phyloP scores from a whole-genome alignment of 2,329 filamentous ascomycete species.

The Fusarium chuoi region DNA sequence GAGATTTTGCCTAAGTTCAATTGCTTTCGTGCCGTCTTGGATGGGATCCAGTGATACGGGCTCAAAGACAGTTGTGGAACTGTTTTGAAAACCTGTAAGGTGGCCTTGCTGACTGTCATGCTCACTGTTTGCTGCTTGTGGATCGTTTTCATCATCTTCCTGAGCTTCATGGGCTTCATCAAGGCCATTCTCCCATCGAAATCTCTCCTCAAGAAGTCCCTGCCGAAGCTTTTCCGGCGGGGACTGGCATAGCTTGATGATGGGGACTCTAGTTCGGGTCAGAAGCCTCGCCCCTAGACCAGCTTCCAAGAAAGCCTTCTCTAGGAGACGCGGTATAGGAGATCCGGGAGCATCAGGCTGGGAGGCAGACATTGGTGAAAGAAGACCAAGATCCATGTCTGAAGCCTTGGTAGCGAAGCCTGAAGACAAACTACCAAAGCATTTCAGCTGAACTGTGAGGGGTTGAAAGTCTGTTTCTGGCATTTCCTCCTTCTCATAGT shows the following conservation, averaged over 20 bases:
- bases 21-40: conserved; percentile 30
- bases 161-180: conserved; percentile 51
- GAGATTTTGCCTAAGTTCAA: conserved; percentile 55
- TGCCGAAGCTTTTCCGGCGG: conserved; percentile 70
- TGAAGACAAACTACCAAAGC: conserved; percentile 84
- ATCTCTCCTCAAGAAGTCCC: conserved; percentile 71
- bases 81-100: neutral
- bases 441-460: conserved; percentile 73
- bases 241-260: conserved; percentile 84
- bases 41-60: conserved; percentile 37
- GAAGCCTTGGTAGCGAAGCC: conserved; percentile 90
- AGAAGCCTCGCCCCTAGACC: conserved; percentile 82
- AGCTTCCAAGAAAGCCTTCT: conserved; percentile 76
- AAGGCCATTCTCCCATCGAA: conserved; percentile 75
- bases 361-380: conserved; percentile 70
- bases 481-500: conserved; percentile 59
- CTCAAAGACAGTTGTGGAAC: conserved; percentile 14
- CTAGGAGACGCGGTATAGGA: conserved; percentile 77
- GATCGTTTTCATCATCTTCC: conserved; percentile 52
- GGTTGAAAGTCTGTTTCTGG: conserved; percentile 59
- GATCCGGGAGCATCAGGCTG: conserved; percentile 65
- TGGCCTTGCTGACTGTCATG: conserved; percentile 41
- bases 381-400: conserved; percentile 87
- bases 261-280: conserved; percentile 82
- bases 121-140: conserved; percentile 28